These are phyloP conservation scores for Aphanomyces euteiches DNA, from an alignment of 352 stramenopile genomes.

Conservation along the genomic window DNA sequence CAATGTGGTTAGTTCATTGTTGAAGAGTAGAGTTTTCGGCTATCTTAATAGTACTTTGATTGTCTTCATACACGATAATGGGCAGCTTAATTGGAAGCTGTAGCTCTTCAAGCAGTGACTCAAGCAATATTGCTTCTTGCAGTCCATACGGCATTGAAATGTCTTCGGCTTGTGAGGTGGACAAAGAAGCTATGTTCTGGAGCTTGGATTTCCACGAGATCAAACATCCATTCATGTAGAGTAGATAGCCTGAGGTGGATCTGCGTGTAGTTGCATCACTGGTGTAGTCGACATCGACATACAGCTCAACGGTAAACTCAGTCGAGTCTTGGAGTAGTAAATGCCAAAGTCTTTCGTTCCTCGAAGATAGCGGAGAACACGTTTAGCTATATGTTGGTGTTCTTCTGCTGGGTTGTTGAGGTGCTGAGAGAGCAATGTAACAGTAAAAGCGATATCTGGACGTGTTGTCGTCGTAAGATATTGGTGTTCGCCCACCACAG, in stretches of 20 bases:
- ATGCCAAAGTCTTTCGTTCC: too few species aligned
- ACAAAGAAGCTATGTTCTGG: not conserved
- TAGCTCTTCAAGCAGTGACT: not conserved
- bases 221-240: conserved; percentile 7
- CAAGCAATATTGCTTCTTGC: not conserved
- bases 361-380: too few species aligned
- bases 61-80: not conserved
- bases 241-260: conserved; percentile 7
- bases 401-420: too few species aligned
- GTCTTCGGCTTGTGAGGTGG: not conserved
- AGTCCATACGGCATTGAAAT: conserved; percentile 1
- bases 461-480: too few species aligned
- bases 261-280: not conserved
- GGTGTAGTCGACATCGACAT: conserved; percentile 12
- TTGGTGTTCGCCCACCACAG: too few species aligned
- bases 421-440: too few species aligned
- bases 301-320: conserved; percentile 1
- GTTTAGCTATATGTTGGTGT: too few species aligned
- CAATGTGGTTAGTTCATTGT: not conserved
- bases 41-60: conserved; percentile 6
- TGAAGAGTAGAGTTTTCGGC: conserved; percentile 2
- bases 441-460: too few species aligned
- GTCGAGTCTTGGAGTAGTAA: too few species aligned
- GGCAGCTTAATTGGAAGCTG: not conserved
- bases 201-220: not conserved